Percentiles rank a stretch among this genome's conserved stretches.
Evolutionary conservation across 1,284 basidiomycete species (phyloP).

Genomic region (Apiotrichum veenhuisii): DNA sequence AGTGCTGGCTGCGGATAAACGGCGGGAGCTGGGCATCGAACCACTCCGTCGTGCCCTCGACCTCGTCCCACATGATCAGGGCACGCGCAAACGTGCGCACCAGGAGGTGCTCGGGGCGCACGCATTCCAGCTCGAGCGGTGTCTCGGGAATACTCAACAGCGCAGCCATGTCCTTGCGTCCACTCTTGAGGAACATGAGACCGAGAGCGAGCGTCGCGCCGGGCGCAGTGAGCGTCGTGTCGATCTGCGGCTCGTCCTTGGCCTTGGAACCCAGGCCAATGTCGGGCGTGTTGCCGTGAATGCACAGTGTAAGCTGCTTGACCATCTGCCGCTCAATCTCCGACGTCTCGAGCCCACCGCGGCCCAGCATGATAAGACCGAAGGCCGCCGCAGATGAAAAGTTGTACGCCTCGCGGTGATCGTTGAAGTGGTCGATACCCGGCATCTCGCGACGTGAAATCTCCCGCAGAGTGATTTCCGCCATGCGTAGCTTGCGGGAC

Average conservation of each 20-base stretch:
- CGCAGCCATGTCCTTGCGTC: conserved; percentile 76
- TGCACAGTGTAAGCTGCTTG: conserved; percentile 62
- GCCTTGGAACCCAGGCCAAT: conserved; percentile 13
- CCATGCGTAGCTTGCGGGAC: conserved; percentile 81
- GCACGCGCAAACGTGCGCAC: conserved; percentile 72
- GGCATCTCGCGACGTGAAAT: conserved; percentile 72
- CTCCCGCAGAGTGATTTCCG: conserved; percentile 82
- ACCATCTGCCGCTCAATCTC: conserved; percentile 67
- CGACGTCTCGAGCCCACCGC: conserved; percentile 58
- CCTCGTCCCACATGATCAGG: conserved; percentile 82
- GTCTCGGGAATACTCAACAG: conserved; percentile 79
- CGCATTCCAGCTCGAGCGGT: conserved; percentile 68
- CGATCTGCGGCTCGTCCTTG: conserved; percentile 52
- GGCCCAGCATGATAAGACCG: conserved; percentile 93
- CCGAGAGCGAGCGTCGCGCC: conserved; percentile 86
- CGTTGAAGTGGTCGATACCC: conserved; percentile 74
- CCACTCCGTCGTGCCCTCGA: conserved; percentile 73
- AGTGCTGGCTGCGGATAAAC: conserved; percentile 62
- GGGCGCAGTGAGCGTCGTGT: conserved; percentile 81
- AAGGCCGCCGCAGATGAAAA: conserved; percentile 84
- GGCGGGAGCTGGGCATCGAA: conserved; percentile 68
- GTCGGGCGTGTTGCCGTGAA: conserved; percentile 61
- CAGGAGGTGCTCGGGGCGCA: conserved; percentile 83
- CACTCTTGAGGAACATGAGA: conserved; percentile 85
- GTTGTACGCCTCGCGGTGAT: conserved; percentile 86